A percentile compares a stretch with the other conserved stretches of the same genome.
Conservation (phyloP, 2,329 filamentous ascomycete species). For the Trematosphaeria pertusa region DNA sequence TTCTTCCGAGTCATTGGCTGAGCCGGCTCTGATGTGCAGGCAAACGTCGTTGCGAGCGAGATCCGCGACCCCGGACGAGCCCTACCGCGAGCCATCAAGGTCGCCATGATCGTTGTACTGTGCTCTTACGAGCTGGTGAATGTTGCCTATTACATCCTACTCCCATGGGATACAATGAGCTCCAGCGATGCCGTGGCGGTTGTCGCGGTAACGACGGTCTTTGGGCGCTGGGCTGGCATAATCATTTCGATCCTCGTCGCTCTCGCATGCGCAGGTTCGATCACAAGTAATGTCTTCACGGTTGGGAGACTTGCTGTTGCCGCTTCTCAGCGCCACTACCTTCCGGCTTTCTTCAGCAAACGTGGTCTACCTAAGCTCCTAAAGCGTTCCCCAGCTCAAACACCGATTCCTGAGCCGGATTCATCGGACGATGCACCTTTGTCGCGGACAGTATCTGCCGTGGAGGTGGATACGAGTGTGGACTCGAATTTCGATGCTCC, state of each 20-base stretch:
- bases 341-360: constrained; percentile 41
- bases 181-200: constrained; percentile 69
- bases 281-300: constrained; percentile 69
- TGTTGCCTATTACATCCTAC: constrained; percentile 67
- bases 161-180: constrained; percentile 66
- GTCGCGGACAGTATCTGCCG: background rate
- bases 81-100: constrained; percentile 68
- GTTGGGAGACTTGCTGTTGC: constrained; percentile 67
- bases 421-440: background rate
- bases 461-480: constrained; percentile 1
- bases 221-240: constrained; percentile 63
- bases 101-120: constrained; percentile 66
- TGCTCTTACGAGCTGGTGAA: constrained; percentile 67
- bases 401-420: background rate
- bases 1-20: too few species aligned
- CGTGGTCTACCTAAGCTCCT: constrained; percentile 32
- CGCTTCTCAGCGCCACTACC: constrained; percentile 50
- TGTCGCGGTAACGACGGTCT: constrained; percentile 56
- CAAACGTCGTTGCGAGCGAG: constrained; percentile 49
- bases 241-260: constrained; percentile 64
- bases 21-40: too few species aligned
- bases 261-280: constrained; percentile 66
- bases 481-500: constrained; percentile 39
- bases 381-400: background rate
- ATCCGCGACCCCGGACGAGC: constrained; percentile 42